Conservation (phyloP, 768 basidiomycete species). For the Pleurotus sapidus region DNA sequence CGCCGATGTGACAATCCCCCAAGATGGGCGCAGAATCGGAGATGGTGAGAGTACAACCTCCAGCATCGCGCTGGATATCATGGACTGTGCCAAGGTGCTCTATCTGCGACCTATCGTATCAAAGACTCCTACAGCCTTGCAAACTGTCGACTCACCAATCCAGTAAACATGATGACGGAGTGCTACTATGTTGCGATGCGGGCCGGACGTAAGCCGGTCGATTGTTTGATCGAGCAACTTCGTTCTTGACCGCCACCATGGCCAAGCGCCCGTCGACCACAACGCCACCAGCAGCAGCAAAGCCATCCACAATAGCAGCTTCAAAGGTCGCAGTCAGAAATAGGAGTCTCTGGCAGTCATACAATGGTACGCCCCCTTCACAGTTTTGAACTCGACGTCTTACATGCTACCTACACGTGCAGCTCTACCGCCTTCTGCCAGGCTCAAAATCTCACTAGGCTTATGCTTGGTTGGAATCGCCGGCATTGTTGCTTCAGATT, state of each 20-base stretch:
- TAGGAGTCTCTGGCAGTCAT: slow-evolving; percentile 41
- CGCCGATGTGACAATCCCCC: slow-evolving; percentile 87
- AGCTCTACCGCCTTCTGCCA: slow-evolving; percentile 55
- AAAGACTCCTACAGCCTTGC: no score
- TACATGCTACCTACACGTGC: slow-evolving; percentile 4
- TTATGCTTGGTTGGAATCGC: slow-evolving; percentile 42
- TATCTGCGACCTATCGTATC: slow-evolving; percentile 47
- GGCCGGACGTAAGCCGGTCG: not conserved
- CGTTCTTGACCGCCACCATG: no score
- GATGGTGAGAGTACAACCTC: slow-evolving; percentile 84
- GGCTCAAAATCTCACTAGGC: slow-evolving; percentile 47
- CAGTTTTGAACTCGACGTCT: not conserved
- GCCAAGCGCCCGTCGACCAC: no score
- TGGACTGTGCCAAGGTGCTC: slow-evolving; percentile 84
- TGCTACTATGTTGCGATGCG: not conserved
- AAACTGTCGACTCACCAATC: slow-evolving; percentile 50
- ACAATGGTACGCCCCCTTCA: slow-evolving; percentile 28
- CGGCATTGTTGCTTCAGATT: slow-evolving; percentile 49
- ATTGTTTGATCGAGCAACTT: not conserved
- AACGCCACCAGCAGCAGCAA: no score
- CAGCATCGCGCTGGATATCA: slow-evolving; percentile 56
- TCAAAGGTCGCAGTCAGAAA: slow-evolving; percentile 4
- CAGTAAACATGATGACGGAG: slow-evolving; percentile 72
- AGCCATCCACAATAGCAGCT: no score
- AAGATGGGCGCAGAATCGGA: slow-evolving; percentile 69